These are phyloP conservation scores for Hippophae tibetana DNA, from an alignment of 306 rosid genomes.

Conservation along the genomic window DNA sequence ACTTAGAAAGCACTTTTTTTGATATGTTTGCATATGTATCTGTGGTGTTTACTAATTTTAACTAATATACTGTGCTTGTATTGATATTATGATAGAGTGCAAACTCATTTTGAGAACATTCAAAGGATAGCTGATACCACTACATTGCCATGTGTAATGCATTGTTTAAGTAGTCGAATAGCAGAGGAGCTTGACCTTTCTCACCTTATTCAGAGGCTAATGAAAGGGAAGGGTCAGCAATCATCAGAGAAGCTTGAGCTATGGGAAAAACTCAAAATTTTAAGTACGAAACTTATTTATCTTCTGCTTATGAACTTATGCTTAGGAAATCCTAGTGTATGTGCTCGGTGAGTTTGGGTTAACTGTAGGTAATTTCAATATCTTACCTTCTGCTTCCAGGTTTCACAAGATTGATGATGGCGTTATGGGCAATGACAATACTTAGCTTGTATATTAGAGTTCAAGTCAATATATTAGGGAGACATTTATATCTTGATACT, in stretches of 20 bases:
- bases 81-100: slow-evolving; percentile 46
- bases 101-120: slow-evolving; percentile 80
- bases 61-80: slow-evolving; percentile 4
- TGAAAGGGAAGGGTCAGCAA: slow-evolving; percentile 77
- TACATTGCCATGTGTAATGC: slow-evolving; percentile 72
- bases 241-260: slow-evolving; percentile 64
- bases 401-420: slow-evolving; percentile 76
- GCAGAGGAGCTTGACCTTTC: slow-evolving; percentile 78
- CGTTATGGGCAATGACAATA: slow-evolving; percentile 76
- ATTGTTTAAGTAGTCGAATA: slow-evolving; percentile 50
- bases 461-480: slow-evolving; percentile 93
- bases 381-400: slow-evolving; percentile 38
- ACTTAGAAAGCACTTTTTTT: no score
- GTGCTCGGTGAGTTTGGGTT: background rate
- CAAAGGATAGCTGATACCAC: slow-evolving; percentile 85
- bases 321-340: background rate
- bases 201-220: slow-evolving; percentile 63
- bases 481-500: slow-evolving; percentile 80
- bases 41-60: background rate
- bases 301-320: background rate
- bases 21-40: no score
- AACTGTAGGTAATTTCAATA: slow-evolving; percentile 5
- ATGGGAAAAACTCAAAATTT: slow-evolving; percentile 76
- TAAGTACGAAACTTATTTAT: slow-evolving; percentile 46
- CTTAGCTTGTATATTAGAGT: slow-evolving; percentile 82